A percentile compares a stretch with the other conserved stretches of the same genome.
phyloP scores from a whole-genome alignment of 768 basidiomycete species.

The Leccinum subtestaceum region DNA sequence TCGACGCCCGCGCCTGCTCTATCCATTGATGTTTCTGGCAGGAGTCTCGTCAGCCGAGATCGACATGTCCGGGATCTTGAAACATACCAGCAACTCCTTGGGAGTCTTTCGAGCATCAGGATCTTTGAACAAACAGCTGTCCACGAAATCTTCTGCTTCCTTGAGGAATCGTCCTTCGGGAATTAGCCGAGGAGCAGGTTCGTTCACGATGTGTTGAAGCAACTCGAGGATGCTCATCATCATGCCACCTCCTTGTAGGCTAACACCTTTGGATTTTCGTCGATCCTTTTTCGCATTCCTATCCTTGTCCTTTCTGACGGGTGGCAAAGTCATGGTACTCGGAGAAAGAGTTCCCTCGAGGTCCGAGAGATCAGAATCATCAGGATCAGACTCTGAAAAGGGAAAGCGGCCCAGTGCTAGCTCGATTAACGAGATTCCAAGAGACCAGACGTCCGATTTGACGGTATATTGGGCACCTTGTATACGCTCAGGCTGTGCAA shows the following conservation, averaged over 20 bases:
- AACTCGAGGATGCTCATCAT: conserved; percentile 98
- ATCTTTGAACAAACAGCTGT: conserved; percentile 89
- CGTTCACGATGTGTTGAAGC: conserved; percentile 97
- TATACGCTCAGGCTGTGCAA: conserved; percentile 90
- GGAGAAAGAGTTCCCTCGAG: conserved; percentile 81
- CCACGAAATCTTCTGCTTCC: conserved; percentile 81
- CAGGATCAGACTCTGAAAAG: conserved; percentile 78
- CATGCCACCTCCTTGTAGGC: conserved; percentile 90
- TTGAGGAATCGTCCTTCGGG: conserved; percentile 69
- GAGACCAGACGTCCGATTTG: conserved; percentile 99
- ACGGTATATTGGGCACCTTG: conserved; percentile 98
- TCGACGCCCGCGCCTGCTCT: conserved; percentile 53
- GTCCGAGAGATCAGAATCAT: conserved; percentile 76
- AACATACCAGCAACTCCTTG: conserved; percentile 73
- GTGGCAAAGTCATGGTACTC: conserved; percentile 46
- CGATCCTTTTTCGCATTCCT: conserved; percentile 68
- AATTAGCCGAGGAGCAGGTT: conserved; percentile 87
- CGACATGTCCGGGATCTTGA: not conserved
- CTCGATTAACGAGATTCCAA: conserved; percentile 96
- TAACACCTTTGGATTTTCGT: conserved; percentile 88
- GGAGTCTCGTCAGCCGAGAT: conserved; percentile 9
- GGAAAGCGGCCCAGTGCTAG: conserved; percentile 96
- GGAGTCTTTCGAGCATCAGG: conserved; percentile 80
- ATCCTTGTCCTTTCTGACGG: conserved; percentile 36
- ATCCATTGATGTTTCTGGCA: conserved; percentile 74